Conservation (phyloP, 2,329 filamentous ascomycete species). For the Fusarium sp. region DNA sequence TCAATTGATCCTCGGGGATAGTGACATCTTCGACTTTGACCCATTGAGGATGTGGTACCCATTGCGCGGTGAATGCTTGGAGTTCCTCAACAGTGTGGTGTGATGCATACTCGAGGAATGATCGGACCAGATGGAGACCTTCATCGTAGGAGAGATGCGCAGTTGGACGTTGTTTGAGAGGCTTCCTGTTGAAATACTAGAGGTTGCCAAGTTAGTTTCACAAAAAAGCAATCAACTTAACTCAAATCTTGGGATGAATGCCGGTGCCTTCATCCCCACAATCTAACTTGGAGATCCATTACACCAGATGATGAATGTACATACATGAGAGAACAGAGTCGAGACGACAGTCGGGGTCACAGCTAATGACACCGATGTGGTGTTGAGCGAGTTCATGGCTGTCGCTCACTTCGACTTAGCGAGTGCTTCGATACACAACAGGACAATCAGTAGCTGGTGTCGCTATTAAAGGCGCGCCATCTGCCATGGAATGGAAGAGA, state of each 20-base stretch:
- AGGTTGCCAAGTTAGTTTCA: conserved; percentile 18
- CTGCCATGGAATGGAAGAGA: conserved; percentile 15
- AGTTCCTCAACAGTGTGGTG: conserved; percentile 93
- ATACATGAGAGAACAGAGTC: conserved; percentile 87
- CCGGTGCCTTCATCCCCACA: background rate
- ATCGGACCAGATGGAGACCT: conserved; percentile 86
- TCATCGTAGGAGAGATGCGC: conserved; percentile 95
- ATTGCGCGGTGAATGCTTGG: conserved; percentile 90
- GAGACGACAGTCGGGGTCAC: conserved; percentile 89
- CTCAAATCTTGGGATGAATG: background rate
- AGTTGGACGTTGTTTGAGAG: conserved; percentile 82
- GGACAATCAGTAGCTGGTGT: conserved; percentile 9
- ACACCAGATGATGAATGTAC: conserved; percentile 47
- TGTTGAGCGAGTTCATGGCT: conserved; percentile 73
- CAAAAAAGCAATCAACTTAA: background rate
- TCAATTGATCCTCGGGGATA: conserved; percentile 74
- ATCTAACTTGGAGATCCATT: conserved; percentile 11
- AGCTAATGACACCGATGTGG: conserved; percentile 82
- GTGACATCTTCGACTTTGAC: conserved; percentile 79
- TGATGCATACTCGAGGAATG: conserved; percentile 86
- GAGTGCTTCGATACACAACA: conserved; percentile 8
- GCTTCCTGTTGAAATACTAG: conserved; percentile 85
- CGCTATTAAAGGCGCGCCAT: conserved; percentile 28
- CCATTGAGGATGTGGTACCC: conserved; percentile 91
- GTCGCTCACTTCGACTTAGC: background rate